Evolutionary conservation across 1,139 yeast genomes (phyloP), one percentile per base, ranked within the genome.

Genomic region (Saccharomyces uvarum): DNA sequence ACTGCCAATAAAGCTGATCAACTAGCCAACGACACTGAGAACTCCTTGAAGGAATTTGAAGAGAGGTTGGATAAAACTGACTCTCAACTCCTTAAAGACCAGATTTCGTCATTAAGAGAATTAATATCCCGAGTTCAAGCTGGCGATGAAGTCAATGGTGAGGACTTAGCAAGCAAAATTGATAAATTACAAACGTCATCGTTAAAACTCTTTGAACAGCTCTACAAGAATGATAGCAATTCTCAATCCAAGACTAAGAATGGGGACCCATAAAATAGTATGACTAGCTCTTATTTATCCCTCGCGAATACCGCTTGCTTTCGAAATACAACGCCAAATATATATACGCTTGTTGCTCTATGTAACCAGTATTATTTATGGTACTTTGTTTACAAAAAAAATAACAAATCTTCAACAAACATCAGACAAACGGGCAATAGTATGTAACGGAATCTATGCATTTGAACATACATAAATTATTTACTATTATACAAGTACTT

Each of bases 1-100:
- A 77, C 81, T 65, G 96, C 97, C 70, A 93, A 93, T 90, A 89
- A 89, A 75, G 97, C 97, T 63, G 98, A 93, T 76, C 91, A 88
- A 76, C 84, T 91, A 74, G 88, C 95, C 76, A 88, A 88, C 77
- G 98, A 91, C 77, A 91, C 97, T 68, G 98, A 93, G 80, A 81
- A 82, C 78, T 90, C 97, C 55, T 80, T 93, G 75, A 86, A 83
- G 75, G 97, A 93, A 80, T 89, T 88, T 79, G 91, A 88, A 79
- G 96, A 88, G 65, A 95, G 91, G 80, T 76, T 93, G 64, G 95
- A 89, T 73, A 80, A 86, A 76, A 90, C 88, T 66, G 96, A 88
- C 70, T 73, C 74, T 54, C 75, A 72, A 69, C 85, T 85, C 78
- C 87, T 93, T 65, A 84, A 82, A 77, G 86, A 81, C 71, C 82